Conservation (phyloP, 1,284 basidiomycete species). For the Rhodotorula mucilaginosa region DNA sequence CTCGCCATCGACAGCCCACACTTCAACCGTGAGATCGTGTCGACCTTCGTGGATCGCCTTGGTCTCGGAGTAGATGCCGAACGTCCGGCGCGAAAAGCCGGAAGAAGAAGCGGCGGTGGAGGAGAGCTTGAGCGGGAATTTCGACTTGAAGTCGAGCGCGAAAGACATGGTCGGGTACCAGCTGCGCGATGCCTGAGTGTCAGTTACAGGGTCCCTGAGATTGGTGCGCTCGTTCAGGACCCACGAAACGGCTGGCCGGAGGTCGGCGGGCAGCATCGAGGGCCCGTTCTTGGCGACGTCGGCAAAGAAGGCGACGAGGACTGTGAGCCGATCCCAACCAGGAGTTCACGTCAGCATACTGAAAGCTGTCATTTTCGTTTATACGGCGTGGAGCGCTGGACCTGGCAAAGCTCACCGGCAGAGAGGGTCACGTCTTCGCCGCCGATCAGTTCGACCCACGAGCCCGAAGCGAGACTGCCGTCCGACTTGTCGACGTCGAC, state of each 20-base stretch:
- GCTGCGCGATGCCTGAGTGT: neutral
- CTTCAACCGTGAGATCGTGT: slow-evolving; percentile 38
- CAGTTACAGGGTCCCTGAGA: too few relatives aligned
- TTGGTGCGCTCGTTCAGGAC: neutral
- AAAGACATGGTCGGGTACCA: slow-evolving; percentile 39
- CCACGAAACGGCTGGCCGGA: slow-evolving; percentile 17
- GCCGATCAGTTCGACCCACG: slow-evolving; percentile 31
- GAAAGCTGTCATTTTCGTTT: neutral
- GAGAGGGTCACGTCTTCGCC: slow-evolving; percentile 29
- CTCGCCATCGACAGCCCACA: slow-evolving; percentile 23
- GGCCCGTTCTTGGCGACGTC: slow-evolving; percentile 37
- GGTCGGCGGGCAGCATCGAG: slow-evolving; percentile 13
- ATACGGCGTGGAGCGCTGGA: too few relatives aligned
- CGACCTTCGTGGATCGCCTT: slow-evolving; percentile 28
- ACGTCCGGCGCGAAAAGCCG: slow-evolving; percentile 14
- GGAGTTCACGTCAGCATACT: neutral
- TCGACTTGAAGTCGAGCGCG: slow-evolving; percentile 33
- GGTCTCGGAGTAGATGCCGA: slow-evolving; percentile 33
- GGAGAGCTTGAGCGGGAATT: slow-evolving; percentile 21
- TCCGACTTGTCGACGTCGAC: slow-evolving; percentile 7
- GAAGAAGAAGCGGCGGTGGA: neutral
- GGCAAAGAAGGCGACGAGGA: slow-evolving; percentile 36
- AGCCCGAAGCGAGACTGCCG: slow-evolving; percentile 22
- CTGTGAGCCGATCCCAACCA: neutral
- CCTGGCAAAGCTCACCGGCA: neutral